Conservation (phyloP, 2,329 filamentous ascomycete genomes). For the Epichloe hybrida region DNA sequence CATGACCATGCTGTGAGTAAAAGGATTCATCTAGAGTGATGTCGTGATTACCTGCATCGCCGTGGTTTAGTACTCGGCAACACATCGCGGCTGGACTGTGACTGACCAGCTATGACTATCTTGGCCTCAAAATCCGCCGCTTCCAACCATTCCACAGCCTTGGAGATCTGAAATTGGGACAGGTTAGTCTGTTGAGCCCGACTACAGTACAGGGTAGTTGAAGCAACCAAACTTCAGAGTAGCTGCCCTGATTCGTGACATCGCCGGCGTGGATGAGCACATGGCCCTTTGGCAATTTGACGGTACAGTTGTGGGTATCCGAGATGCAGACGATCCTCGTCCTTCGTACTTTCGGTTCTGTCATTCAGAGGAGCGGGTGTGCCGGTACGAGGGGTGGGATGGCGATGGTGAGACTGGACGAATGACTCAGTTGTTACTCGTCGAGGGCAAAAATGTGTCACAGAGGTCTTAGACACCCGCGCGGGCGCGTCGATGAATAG, state of each 20-base stretch:
- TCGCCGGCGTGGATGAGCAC: constrained; percentile 67
- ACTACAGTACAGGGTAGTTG: background rate
- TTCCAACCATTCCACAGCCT: constrained; percentile 53
- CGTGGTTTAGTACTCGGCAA: background rate
- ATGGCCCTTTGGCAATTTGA: constrained; percentile 56
- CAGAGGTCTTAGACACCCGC: background rate
- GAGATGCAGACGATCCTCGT: constrained; percentile 63
- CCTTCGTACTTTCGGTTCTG: constrained; percentile 18
- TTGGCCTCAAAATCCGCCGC: constrained; percentile 55
- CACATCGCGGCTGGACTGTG: background rate
- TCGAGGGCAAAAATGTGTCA: background rate
- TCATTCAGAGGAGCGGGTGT: constrained; percentile 3
- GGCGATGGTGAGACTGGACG: background rate
- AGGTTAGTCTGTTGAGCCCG: background rate
- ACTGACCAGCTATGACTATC: constrained; percentile 52
- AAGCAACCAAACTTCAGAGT: constrained; percentile 29
- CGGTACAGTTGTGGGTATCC: constrained; percentile 57
- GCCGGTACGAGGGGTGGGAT: background rate
- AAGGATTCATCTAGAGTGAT: constrained; percentile 54
- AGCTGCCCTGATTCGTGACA: constrained; percentile 58
- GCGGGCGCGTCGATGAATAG: background rate
- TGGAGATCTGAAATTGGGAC: constrained; percentile 33
- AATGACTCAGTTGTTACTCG: background rate
- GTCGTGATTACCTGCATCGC: constrained; percentile 55
- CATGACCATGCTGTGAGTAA: constrained; percentile 36